A percentile compares a stretch with the other conserved stretches of the same genome.
phyloP scores from a whole-genome alignment of 2,329 filamentous ascomycete genomes.

The Cladosporium sp. region DNA sequence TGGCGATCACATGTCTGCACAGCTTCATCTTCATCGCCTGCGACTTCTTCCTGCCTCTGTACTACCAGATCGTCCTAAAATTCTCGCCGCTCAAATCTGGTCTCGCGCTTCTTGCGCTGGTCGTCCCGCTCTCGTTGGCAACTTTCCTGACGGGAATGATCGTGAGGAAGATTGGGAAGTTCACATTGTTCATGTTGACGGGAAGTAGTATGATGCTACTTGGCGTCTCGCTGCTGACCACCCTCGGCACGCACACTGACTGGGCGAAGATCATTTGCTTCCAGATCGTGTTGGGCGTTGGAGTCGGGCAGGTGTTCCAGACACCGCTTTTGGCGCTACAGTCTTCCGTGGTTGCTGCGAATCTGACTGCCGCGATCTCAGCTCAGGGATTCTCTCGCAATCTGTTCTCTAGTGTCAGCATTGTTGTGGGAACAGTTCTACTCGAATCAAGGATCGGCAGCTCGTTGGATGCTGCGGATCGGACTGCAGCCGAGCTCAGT shows the following conservation, averaged over 20 bases:
- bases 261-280: conserved; percentile 44
- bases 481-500: background rate
- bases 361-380: conserved; percentile 1
- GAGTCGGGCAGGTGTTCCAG: conserved; percentile 66
- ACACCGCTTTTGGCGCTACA: conserved; percentile 65
- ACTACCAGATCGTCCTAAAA: conserved; percentile 73
- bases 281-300: conserved; percentile 60
- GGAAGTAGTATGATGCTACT: conserved; percentile 35
- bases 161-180: conserved; percentile 44
- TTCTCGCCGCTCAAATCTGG: conserved; percentile 47
- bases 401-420: conserved; percentile 5
- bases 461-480: background rate
- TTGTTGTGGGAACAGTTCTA: conserved; percentile 5
- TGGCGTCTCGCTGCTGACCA: conserved; percentile 37
- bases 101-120: conserved; percentile 46
- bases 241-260: conserved; percentile 30
- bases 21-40: conserved; percentile 73
- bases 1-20: conserved; percentile 68
- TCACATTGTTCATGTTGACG: conserved; percentile 49
- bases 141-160: conserved; percentile 35
- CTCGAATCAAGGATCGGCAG: conserved; percentile 6
- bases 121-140: conserved; percentile 29
- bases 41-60: conserved; percentile 77
- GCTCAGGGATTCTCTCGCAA: conserved; percentile 1
- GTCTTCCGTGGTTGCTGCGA: conserved; percentile 30